Evolutionary conservation across 208 protist genomes (phyloP), one percentile per base, ranked within the genome.

Genomic region (Naegleria lovaniensis): DNA sequence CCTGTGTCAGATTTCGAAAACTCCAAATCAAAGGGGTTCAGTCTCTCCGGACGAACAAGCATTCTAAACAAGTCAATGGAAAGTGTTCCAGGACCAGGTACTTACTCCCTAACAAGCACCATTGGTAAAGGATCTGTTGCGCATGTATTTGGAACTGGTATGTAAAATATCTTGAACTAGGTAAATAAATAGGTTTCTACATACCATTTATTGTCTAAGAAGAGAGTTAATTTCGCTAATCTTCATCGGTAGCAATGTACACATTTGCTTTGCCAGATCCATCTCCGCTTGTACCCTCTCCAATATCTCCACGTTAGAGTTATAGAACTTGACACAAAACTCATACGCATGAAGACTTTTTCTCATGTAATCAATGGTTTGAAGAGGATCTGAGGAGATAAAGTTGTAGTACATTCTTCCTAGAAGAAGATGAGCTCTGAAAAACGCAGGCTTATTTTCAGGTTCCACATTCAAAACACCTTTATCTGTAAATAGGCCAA

Each of bases 51-150:
- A 1, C 51, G 83, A 87, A 52, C 19, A 0, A 25, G 15, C 43
- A 11, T 67, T 29, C 19, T 29, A 22, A 67, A 67, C 55, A 67
- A 29, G 13, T 67, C 55, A 5, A 11, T 87, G 16, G 83, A 87
- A 87, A n/a, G 41, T 51, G 36, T 87, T 19, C 83, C 83, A 40
- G 83, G 83, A 51, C 83, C 83, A n/a, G 83, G 83, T n/a, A 2
- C 9, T 36, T 87, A 87, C 52, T 40, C 33, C 3, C 4, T 87
- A 5, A 5, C 16, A 58, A 38, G 41, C 33, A 58, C 43, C 3
- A 33, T 88, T 51, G 83, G 83, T 25, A 39, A 13, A 39, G 43
- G 43, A 48, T 85, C 67, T 36, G 25, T n/a, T 36, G 67, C 67
- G 2, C 67, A 29, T 79, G 67, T 79, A 36, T 79, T 79, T 79